Base-by-base conservation (phyloP, 2,329 filamentous ascomycete genomes). In the Fusarium globosum region DNA sequence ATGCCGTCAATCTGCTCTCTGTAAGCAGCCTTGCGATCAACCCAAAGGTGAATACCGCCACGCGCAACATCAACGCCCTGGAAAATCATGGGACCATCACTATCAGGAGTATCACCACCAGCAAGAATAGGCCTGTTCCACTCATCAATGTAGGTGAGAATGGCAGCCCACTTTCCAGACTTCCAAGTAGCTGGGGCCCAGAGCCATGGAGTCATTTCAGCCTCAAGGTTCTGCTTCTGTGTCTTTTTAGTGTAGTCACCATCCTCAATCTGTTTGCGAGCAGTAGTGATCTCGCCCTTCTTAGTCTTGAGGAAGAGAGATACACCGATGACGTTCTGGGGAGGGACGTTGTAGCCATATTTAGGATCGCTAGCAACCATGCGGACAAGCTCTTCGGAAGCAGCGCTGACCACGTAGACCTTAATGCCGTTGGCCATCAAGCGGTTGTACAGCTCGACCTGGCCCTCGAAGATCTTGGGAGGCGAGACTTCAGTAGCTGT, bases 271-370 rank as follows among this genome's bases (percentile, higher is more conserved):
- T 85, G 83, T 62, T 83, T 83, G 33, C 84, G 81, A 7, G 83
- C 69, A 2, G 80, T 80, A 0, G 82, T 84, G 23, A 82, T 68
- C 14, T 72, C 70, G 10, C 79, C 78, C 12, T 78, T 79, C 46
- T 68, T 63, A 57, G 81, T 80, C 39, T 73, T 77, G 63, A 86
- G 77, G 12, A 84, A 76, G 1, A 83, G 78, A 7, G 81, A 82
- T 18, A 85, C 83, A 33, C 84, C 84, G 26, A 85, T 84, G 41
- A 86, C 82, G 56, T 85, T 85, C 65, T 85, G 77, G 5, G 84
- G 76, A 38, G 80, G 80, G 11, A 85, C 82, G 66, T 85, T 85
- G 79, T 86, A 86, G 51, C 84, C 84, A 53, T 86, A 86, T 66
- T 80, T 80, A 13, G 83, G 82, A 63, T 85, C 84, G 4, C 83